Conservation (phyloP, 2,329 filamentous ascomycete genomes). For the Sclerotinia nivalis region DNA sequence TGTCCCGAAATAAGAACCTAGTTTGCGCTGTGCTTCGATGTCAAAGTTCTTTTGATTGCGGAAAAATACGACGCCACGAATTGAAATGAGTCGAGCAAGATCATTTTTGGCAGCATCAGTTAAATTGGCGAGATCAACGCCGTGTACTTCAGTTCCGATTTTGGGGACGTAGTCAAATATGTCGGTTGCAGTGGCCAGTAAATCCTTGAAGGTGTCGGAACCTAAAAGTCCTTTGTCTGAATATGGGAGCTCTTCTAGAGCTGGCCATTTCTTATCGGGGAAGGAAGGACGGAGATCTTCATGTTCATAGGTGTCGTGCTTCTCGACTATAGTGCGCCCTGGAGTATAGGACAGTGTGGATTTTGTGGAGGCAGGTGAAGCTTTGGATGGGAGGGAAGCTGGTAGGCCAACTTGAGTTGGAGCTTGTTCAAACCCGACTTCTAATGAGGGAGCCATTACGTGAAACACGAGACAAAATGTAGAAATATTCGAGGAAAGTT, state of each 20-base stretch:
- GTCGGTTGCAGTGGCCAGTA: conserved; percentile 53
- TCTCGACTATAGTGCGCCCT: conserved; percentile 48
- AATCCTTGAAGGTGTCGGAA: conserved; percentile 54
- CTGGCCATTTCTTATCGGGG: conserved; percentile 53
- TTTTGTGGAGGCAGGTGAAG: not conserved
- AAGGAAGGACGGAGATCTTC: conserved; percentile 55
- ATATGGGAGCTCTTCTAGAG: conserved; percentile 51
- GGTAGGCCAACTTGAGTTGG: conserved; percentile 7
- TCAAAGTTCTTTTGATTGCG: conserved; percentile 55
- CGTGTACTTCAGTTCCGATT: conserved; percentile 43
- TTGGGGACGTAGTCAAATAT: conserved; percentile 54
- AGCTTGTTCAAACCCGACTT: conserved; percentile 25
- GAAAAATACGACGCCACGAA: conserved; percentile 59
- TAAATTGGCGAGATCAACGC: conserved; percentile 49
- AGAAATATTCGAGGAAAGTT: not conserved
- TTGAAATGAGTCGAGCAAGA: conserved; percentile 52
- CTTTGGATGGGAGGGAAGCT: conserved; percentile 20
- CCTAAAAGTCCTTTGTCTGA: conserved; percentile 55
- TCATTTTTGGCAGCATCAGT: conserved; percentile 51
- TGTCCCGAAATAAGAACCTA: conserved; percentile 54
- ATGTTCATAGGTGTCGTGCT: conserved; percentile 52
- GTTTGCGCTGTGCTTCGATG: conserved; percentile 53
- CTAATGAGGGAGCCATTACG: conserved; percentile 30
- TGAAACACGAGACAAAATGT: not conserved
- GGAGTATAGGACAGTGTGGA: conserved; percentile 40